Evolutionary conservation across 2,329 filamentous ascomycete species (phyloP).

Genomic region (Calonectria montana): DNA sequence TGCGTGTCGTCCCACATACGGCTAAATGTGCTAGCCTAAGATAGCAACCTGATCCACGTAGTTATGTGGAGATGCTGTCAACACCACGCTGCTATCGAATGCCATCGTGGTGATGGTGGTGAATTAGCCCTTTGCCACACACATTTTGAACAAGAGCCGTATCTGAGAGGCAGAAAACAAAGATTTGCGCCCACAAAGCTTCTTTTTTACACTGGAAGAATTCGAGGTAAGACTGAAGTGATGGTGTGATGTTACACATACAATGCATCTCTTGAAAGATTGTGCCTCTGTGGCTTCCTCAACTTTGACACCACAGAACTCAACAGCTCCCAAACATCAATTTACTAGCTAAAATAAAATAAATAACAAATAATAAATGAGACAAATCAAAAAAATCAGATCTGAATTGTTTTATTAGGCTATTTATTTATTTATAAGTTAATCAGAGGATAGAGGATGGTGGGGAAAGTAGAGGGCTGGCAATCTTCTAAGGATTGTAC

Average conservation of each 20-base stretch:
- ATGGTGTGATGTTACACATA: conserved; percentile 1
- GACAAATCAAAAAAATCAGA: too few relatives aligned
- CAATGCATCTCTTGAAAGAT: too few relatives aligned
- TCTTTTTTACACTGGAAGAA: not conserved
- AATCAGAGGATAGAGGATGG: too few relatives aligned
- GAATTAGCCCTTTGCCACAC: not conserved
- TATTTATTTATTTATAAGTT: too few relatives aligned
- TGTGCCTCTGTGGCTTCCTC: too few relatives aligned
- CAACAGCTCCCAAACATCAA: too few relatives aligned
- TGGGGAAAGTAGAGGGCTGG: too few relatives aligned
- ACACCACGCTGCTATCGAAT: conserved; percentile 5
- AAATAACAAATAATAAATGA: too few relatives aligned
- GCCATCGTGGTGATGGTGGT: not conserved
- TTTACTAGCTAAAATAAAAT: too few relatives aligned
- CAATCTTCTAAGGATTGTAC: too few relatives aligned
- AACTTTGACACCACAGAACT: too few relatives aligned
- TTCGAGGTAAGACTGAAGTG: not conserved
- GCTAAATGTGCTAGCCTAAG: conserved; percentile 35
- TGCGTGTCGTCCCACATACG: conserved; percentile 37
- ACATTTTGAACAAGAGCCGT: not conserved
- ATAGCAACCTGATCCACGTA: conserved; percentile 12
- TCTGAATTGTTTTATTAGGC: too few relatives aligned
- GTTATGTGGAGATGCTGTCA: conserved; percentile 11
- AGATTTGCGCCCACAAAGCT: not conserved
- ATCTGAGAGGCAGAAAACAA: not conserved